A percentile compares a stretch with the other conserved stretches of the same genome.
Conservation (phyloP, 2,329 filamentous ascomycete species). For the Fusarium nematophilum region DNA sequence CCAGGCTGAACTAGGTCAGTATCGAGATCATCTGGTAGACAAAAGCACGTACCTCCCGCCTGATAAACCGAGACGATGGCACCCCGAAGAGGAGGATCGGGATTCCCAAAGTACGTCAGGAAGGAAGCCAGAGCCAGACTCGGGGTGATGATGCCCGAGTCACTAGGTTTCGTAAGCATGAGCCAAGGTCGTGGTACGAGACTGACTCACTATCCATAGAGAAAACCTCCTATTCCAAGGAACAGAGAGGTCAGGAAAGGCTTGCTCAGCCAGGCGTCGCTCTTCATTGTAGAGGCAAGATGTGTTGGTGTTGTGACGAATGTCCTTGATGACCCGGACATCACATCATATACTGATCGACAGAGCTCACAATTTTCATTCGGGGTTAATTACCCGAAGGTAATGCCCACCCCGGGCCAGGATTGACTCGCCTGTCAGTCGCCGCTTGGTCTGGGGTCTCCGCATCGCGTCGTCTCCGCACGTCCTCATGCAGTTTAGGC, state of each 20-base stretch:
- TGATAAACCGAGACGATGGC: constrained; percentile 56
- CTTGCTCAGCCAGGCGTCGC: constrained; percentile 50
- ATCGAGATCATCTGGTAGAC: fast-evolving
- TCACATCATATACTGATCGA: neutral
- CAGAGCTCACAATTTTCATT: constrained; percentile 16
- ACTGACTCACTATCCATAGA: constrained; percentile 52
- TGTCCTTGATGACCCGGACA: neutral
- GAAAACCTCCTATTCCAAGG: constrained; percentile 54
- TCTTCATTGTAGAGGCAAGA: no score
- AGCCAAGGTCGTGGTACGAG: fast-evolving
- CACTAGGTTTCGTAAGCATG: constrained; percentile 36
- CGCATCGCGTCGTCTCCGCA: constrained; percentile 17
- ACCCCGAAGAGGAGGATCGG: constrained; percentile 49
- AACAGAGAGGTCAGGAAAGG: constrained; percentile 54
- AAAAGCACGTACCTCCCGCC: constrained; percentile 47
- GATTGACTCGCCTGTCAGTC: constrained; percentile 3
- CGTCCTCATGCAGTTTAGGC: constrained; percentile 24
- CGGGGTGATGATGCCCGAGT: constrained; percentile 56
- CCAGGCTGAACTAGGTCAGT: constrained; percentile 46
- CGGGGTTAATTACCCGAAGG: constrained; percentile 29
- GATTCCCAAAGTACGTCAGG: constrained; percentile 49
- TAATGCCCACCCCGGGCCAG: constrained; percentile 3
- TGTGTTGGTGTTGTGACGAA: neutral
- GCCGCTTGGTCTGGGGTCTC: constrained; percentile 14
- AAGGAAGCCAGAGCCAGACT: constrained; percentile 53